phyloP scores from a whole-genome alignment of 73 alveolate genomes.

The Paramecium sexaurelia region DNA sequence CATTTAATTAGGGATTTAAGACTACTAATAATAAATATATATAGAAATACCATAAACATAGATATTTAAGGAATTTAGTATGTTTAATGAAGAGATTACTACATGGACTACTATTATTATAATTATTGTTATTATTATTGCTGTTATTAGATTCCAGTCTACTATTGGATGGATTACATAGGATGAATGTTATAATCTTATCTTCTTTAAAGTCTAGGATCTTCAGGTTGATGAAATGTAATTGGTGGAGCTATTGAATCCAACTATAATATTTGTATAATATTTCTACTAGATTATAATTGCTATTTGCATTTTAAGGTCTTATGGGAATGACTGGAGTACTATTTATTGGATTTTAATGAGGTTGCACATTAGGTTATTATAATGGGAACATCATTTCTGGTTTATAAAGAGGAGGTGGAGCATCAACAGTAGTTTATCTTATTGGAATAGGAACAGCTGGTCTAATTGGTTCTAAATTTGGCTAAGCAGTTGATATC shows the following conservation, averaged over 20 bases:
- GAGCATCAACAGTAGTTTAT: not conserved
- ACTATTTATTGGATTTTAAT: not conserved
- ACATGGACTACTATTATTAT: not conserved
- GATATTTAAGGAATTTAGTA: not conserved
- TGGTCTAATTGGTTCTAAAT: not conserved
- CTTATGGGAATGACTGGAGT: conserved; percentile 49
- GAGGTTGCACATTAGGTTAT: conserved; percentile 4
- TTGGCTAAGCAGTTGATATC: not conserved
- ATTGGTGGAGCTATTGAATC: conserved; percentile 28
- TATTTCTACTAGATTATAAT: not conserved
- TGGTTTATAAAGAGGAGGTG: conserved; percentile 4
- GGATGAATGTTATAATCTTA: not conserved
- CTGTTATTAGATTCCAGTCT: not conserved
- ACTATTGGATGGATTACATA: not conserved
- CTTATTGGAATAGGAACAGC: not conserved
- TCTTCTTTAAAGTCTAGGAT: conserved; percentile 22
- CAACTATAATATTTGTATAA: not conserved
- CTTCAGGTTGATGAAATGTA: not conserved
- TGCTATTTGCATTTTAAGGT: not conserved
- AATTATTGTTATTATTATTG: not conserved
- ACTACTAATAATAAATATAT: not conserved
- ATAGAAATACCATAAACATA: not conserved
- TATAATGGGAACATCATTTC: conserved; percentile 38
- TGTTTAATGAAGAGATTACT: not conserved
- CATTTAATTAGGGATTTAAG: not conserved